Evolutionary conservation across 108 stramenopile genomes (phyloP).

Genomic region (Skeletonema costatum): DNA sequence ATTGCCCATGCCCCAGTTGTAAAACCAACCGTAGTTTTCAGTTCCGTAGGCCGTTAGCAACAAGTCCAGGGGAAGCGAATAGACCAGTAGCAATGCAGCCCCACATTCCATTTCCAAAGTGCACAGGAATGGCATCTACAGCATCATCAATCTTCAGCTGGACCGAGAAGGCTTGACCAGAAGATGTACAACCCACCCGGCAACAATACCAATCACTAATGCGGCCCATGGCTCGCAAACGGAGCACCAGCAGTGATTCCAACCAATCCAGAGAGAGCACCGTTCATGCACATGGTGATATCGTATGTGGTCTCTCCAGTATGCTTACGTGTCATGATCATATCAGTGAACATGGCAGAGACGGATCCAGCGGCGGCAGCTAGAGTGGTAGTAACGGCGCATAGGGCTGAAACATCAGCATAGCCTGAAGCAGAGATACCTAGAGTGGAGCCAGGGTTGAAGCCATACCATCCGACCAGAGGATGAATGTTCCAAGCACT

Average conservation of each 20-base stretch:
- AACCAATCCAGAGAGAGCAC: constrained; percentile 62
- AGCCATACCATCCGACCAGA: constrained; percentile 57
- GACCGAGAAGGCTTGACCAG: constrained; percentile 60
- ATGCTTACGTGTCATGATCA: constrained; percentile 44
- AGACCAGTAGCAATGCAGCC: constrained; percentile 85
- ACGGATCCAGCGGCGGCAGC: constrained; percentile 78
- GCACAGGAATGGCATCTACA: constrained; percentile 92
- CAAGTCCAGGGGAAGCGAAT: constrained; percentile 65
- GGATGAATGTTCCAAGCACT: constrained; percentile 83
- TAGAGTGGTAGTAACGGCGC: constrained; percentile 83
- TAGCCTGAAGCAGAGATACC: constrained; percentile 35
- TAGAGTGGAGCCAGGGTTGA: constrained; percentile 89
- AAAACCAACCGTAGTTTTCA: constrained; percentile 73
- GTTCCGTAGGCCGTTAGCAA: constrained; percentile 56
- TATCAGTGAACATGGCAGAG: constrained; percentile 77
- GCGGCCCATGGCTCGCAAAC: no score
- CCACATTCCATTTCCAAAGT: constrained; percentile 88
- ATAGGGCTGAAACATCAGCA: constrained; percentile 61
- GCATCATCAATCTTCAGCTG: constrained; percentile 58
- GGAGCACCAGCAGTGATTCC: constrained; percentile 55
- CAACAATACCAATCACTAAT: no score
- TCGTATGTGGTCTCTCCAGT: constrained; percentile 77
- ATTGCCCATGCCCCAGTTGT: constrained; percentile 28
- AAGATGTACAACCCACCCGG: constrained; percentile 65
- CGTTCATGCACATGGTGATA: constrained; percentile 85